Base-by-base conservation (phyloP, 345 rosid species). In the Clausena lansium region DNA sequence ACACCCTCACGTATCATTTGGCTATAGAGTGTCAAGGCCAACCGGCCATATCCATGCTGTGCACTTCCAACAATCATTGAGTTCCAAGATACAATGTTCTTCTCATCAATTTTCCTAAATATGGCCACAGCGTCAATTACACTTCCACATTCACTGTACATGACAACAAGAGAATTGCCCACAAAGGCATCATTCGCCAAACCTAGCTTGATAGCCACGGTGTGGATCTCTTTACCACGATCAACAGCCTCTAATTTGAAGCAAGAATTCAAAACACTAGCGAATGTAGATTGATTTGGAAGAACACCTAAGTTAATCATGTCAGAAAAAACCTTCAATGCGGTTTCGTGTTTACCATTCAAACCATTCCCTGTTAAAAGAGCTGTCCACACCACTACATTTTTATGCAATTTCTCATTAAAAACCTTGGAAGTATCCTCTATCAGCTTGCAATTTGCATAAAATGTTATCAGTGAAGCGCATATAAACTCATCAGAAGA, bases 241-340 rank as follows among this genome's bases (percentile, higher is more conserved):
- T 91, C 92, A n/a, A 91, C 69, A 75, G 91, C 71, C 85, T 92
- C 93, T 75, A 91, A 79, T 70, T 85, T 86, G 74, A 89, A 74
- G 55, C 95, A 92, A 50, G 93, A 90, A 80, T 87, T 90, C 83
- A 92, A 81, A 72, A 85, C 89, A 50, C 92, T 90, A 24, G 86
- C 83, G 71, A 94, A 86, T 39, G 98, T 89, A 74, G 93, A 91
- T 52, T 92, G 95, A 80, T 91, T 88, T 4, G 98, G 97, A 68
- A 86, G 77, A 38, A 91, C 76, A 50, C 72, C 76, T 57, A 71
- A 57, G 83, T 75, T 87, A 24, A 88, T 76, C 95, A 94, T 94
- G 78, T 73, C 86, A 2, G 84, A 69, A 76, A 91, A 91, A 73
- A 89, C 60, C 78, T 70, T 79, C 61, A 92, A 15, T 5, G 94